Percentiles rank a stretch among this genome's conserved stretches.
phyloP scores from a whole-genome alignment of 495 filamentous ascomycete species.

The Penicillium bialowiezense region DNA sequence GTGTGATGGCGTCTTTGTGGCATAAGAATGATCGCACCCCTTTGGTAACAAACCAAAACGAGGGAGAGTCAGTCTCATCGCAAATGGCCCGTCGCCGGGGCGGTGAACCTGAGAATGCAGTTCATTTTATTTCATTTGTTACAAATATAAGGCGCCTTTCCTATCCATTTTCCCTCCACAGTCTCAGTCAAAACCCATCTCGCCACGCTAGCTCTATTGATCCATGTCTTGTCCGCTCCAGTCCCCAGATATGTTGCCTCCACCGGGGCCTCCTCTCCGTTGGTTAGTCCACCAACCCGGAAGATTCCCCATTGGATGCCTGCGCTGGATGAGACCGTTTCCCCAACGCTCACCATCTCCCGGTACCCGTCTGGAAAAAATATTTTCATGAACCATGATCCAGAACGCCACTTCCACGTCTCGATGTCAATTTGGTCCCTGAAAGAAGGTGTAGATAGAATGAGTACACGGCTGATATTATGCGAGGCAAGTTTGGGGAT shows the following conservation, averaged over 20 bases:
- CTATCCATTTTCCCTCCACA: constrained; percentile 1
- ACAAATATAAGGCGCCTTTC: constrained; percentile 5
- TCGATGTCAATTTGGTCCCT: neutral
- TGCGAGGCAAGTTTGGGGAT: constrained; percentile 4
- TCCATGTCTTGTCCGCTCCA: neutral
- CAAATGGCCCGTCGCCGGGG: neutral
- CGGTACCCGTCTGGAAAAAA: constrained; percentile 5
- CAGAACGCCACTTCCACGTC: constrained; percentile 8
- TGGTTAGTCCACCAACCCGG: constrained; percentile 4
- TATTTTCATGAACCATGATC: constrained; percentile 9
- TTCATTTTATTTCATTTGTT: neutral
- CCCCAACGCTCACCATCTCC: constrained; percentile 10
- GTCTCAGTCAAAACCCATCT: constrained; percentile 3
- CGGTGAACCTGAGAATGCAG: no score
- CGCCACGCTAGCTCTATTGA: neutral
- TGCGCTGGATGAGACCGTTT: neutral
- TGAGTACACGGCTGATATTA: constrained; percentile 6
- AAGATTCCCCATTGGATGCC: constrained; percentile 1
- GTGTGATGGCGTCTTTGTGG: constrained; percentile 15
- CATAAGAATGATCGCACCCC: no score
- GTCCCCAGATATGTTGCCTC: constrained; percentile 2
- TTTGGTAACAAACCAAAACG: no score
- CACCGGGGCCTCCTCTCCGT: constrained; percentile 2
- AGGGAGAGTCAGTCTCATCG: no score
- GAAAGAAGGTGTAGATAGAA: constrained; percentile 13